A percentile compares a stretch with the other conserved stretches of the same genome.
phyloP scores from a whole-genome alignment of 257 asterid species.

The Cinchona pubescens region DNA sequence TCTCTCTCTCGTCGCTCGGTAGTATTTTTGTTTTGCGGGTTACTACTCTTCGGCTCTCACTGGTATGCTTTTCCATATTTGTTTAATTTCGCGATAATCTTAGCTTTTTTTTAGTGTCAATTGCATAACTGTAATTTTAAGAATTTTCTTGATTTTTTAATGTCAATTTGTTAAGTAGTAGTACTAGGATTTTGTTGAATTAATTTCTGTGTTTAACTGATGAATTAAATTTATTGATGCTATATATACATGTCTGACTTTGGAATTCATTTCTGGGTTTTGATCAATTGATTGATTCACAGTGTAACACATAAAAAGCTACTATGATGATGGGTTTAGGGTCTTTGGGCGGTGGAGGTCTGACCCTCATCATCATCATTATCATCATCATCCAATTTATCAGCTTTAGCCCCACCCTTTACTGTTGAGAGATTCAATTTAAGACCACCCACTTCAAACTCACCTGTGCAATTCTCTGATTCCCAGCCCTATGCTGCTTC shows the following conservation, averaged over 20 bases:
- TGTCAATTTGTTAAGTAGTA: not conserved
- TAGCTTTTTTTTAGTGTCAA: not conserved
- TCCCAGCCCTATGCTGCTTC: conserved; percentile 22
- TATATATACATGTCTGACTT: conserved; percentile 2
- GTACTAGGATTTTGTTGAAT: not conserved
- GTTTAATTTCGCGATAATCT: not conserved
- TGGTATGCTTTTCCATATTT: conserved; percentile 33
- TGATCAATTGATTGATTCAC: conserved; percentile 29
- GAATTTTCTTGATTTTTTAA: conserved; percentile 11
- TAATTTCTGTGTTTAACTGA: not conserved
- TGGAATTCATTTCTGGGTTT: conserved; percentile 24
- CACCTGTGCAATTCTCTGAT: conserved; percentile 44
- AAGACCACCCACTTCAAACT: conserved; percentile 47
- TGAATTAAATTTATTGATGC: not conserved
- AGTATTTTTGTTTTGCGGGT: not conserved
- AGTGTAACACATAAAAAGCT: not conserved
- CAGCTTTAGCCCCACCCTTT: conserved; percentile 95
- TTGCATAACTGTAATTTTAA: conserved; percentile 10
- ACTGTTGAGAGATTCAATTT: conserved; percentile 70
- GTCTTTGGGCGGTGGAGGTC: conserved; percentile 60
- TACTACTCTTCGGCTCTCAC: conserved; percentile 15
- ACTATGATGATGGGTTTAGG: conserved; percentile 66
- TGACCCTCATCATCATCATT: conserved; percentile 52
- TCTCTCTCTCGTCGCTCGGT: no score
- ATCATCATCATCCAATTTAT: conserved; percentile 66